Evolutionary conservation across 208 protist species (phyloP).

Genomic region (Leishmania turanica): DNA sequence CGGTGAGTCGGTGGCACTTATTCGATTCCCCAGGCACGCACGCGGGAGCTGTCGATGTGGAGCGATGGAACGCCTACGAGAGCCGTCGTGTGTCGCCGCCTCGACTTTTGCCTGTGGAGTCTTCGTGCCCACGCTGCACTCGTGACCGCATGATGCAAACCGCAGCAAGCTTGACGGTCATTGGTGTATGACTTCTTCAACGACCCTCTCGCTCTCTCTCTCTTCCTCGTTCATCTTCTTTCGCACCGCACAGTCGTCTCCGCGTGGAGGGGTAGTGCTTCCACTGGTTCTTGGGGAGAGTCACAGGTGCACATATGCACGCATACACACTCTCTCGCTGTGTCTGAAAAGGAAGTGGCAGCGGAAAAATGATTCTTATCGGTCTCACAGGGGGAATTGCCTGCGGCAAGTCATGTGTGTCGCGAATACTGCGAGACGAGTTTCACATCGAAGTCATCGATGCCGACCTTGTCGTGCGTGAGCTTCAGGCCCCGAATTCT

Average conservation of each 20-base stretch:
- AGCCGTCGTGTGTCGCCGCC: background rate
- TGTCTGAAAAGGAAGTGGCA: background rate
- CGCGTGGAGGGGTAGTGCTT: background rate
- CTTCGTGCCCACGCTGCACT: no score
- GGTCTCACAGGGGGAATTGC: constrained; percentile 93
- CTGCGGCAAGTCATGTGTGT: constrained; percentile 91
- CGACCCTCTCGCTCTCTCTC: background rate
- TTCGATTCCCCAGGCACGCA: background rate
- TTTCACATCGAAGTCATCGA: constrained; percentile 81
- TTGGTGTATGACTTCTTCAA: background rate
- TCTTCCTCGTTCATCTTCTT: background rate
- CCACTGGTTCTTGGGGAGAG: no score
- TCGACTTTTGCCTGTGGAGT: background rate
- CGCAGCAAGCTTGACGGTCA: background rate
- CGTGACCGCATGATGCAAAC: background rate
- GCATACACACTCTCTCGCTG: background rate
- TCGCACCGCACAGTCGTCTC: background rate
- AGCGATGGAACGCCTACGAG: background rate
- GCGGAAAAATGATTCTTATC: constrained; percentile 75
- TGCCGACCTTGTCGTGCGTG: constrained; percentile 72
- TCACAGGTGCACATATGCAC: background rate
- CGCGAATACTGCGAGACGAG: constrained; percentile 43
- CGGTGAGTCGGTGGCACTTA: background rate
- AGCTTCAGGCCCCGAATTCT: constrained; percentile 70
- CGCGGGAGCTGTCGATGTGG: background rate